phyloP scores from a whole-genome alignment of 163 green algal genomes.

The Volvox carteri region DNA sequence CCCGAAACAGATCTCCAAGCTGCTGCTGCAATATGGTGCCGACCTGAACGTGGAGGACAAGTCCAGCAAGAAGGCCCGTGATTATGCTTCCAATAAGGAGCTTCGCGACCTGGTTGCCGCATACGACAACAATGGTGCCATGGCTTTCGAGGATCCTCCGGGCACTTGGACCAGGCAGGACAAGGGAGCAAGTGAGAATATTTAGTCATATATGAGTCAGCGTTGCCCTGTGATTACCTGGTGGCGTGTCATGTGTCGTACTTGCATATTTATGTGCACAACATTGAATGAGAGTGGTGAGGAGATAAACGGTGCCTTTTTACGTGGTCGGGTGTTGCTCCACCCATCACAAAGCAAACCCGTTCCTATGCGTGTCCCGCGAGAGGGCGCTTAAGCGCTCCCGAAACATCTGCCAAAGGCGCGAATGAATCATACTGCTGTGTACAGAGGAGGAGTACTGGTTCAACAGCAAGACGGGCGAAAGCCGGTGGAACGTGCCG shows the following conservation, averaged over 20 bases:
- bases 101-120: constrained; percentile 49
- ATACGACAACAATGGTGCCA: constrained; percentile 54
- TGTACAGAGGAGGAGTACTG: constrained; percentile 57
- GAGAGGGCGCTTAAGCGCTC: no score
- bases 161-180: constrained; percentile 58
- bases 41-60: constrained; percentile 62
- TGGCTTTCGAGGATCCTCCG: constrained; percentile 65
- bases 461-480: constrained; percentile 63
- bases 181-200: constrained; percentile 50
- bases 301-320: no score
- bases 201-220: no score
- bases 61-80: constrained; percentile 37
- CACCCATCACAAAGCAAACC: no score
- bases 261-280: no score
- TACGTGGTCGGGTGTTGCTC: no score
- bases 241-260: no score
- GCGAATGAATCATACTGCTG: no score
- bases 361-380: no score
- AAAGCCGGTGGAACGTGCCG: constrained; percentile 65
- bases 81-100: constrained; percentile 43
- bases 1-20: constrained; percentile 56
- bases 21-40: constrained; percentile 63
- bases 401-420: no score
- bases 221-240: no score
- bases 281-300: no score